Evolutionary conservation across 177 flowering plant genomes (phyloP).

Genomic region (Tripterygium wilfordii): DNA sequence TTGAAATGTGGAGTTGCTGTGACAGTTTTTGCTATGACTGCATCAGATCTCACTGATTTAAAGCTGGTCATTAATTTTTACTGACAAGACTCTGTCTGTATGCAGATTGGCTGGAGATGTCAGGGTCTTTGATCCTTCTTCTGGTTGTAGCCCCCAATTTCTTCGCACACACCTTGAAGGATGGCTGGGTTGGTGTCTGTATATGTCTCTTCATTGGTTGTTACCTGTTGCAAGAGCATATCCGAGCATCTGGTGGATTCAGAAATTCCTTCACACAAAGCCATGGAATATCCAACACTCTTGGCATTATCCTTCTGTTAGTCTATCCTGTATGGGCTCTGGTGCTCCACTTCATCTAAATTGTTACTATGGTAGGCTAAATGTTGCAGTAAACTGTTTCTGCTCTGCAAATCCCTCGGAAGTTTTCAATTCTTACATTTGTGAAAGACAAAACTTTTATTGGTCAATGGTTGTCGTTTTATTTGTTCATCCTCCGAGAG

Average conservation of each 20-base stretch:
- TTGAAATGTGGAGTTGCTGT: no score
- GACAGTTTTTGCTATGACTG: no score
- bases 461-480: no score
- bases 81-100: no score
- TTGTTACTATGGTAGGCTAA: background rate
- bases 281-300: constrained; percentile 40
- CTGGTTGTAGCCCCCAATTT: constrained; percentile 39
- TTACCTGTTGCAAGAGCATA: constrained; percentile 46
- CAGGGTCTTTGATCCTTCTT: constrained; percentile 41
- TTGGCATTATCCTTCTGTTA: constrained; percentile 40
- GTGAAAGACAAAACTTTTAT: no score
- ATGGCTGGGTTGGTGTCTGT: constrained; percentile 27
- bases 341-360: constrained; percentile 22
- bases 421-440: no score
- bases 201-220: constrained; percentile 35
- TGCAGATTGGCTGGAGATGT: constrained; percentile 48
- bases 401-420: no score
- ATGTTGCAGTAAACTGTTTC: background rate
- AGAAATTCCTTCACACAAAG: constrained; percentile 38
- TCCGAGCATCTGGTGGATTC: constrained; percentile 49
- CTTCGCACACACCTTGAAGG: constrained; percentile 24
- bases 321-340: constrained; percentile 39
- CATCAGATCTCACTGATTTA: no score
- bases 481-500: no score
- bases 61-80: background rate